phyloP scores from a whole-genome alignment of 306 rosid species.

The Vigna radiata region DNA sequence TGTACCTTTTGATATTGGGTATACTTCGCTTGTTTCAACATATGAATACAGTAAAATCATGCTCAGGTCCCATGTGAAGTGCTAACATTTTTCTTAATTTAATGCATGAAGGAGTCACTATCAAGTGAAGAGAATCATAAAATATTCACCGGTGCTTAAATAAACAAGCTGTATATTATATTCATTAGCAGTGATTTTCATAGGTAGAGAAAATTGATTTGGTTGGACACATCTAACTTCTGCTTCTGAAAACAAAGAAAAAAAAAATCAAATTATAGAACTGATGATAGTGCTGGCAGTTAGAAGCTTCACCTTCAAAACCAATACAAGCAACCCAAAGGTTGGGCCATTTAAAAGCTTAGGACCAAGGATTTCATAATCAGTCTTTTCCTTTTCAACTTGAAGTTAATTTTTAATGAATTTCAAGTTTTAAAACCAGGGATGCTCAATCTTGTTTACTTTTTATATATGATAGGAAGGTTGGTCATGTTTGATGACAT shows the following conservation, averaged over 20 bases:
- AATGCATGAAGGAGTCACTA: neutral
- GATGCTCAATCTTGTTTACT: neutral
- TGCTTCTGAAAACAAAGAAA: slow-evolving; percentile 11
- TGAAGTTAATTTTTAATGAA: neutral
- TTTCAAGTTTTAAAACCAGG: neutral
- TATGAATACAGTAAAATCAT: neutral
- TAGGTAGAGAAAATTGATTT: slow-evolving; percentile 29
- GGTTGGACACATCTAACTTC: slow-evolving; percentile 1
- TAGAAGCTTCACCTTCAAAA: slow-evolving; percentile 43
- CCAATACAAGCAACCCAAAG: slow-evolving; percentile 41
- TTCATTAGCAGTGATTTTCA: slow-evolving; percentile 25
- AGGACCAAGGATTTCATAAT: neutral
- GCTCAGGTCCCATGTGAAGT: slow-evolving; percentile 34
- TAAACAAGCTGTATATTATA: slow-evolving; percentile 13
- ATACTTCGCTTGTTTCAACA: neutral
- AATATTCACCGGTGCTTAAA: slow-evolving; percentile 1
- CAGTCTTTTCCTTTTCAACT: neutral
- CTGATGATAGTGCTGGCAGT: slow-evolving; percentile 33
- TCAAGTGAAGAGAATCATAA: slow-evolving; percentile 19
- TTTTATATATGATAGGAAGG: neutral
- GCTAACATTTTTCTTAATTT: slow-evolving; percentile 30
- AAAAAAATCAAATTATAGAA: neutral
- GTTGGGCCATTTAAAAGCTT: slow-evolving; percentile 10
- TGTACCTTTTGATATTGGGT: neutral
- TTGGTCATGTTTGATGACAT: neutral